A percentile compares a stretch with the other conserved stretches of the same genome.
Evolutionary conservation across 2,329 filamentous ascomycete species (phyloP).

Genomic region (Ambrosiella cleistominuta): DNA sequence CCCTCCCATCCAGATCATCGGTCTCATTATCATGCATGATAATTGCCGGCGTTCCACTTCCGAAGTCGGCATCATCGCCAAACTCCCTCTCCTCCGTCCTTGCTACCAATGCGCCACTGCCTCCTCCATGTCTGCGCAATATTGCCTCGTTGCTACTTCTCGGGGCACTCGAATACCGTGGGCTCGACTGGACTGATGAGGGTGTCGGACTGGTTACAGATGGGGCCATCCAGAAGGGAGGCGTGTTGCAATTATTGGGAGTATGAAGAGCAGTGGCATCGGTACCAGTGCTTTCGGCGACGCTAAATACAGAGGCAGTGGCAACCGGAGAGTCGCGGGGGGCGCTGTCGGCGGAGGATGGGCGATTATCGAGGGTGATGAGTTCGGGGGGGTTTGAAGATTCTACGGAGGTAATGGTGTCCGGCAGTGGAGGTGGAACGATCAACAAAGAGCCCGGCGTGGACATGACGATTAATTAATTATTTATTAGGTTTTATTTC

Average conservation of each 20-base stretch:
- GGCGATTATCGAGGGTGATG: background rate
- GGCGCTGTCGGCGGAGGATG: conserved; percentile 3
- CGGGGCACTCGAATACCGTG: background rate
- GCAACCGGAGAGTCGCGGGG: conserved; percentile 1
- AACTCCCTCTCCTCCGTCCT: background rate
- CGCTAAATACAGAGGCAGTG: conserved; percentile 5
- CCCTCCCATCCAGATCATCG: conserved; percentile 31
- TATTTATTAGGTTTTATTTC: background rate
- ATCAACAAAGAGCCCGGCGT: conserved; percentile 5
- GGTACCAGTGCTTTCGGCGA: conserved; percentile 7
- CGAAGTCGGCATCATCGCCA: background rate
- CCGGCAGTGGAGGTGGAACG: background rate
- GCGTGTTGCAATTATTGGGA: conserved; percentile 6
- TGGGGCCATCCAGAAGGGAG: conserved; percentile 10
- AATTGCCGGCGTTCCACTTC: conserved; percentile 29
- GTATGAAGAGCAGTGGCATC: conserved; percentile 6
- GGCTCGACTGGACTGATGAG: background rate
- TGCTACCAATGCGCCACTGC: background rate
- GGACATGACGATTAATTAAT: conserved; percentile 1
- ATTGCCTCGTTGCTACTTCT: background rate
- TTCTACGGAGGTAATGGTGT: background rate
- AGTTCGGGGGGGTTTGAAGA: background rate
- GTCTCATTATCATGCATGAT: conserved; percentile 45
- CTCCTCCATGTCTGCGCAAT: background rate
- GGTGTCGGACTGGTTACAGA: background rate